Conservation (phyloP, 2,329 filamentous ascomycete genomes). For the Talaromyces sp. region DNA sequence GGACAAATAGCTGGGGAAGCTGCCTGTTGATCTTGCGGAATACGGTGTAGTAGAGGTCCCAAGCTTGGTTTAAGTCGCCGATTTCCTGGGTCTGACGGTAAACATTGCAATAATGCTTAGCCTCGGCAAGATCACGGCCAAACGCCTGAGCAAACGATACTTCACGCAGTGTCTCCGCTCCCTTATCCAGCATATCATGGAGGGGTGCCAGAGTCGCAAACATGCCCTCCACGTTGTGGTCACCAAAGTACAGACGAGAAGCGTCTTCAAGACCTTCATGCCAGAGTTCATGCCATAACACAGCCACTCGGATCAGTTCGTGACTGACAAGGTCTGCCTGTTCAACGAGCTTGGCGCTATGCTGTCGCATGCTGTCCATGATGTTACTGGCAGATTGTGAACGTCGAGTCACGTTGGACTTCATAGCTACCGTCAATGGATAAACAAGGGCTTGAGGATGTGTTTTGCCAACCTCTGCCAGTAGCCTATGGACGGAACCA, state of each 20-base stretch:
- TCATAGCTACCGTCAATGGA: slow-evolving; percentile 96
- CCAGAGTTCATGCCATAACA: slow-evolving; percentile 98
- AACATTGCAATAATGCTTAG: slow-evolving; percentile 91
- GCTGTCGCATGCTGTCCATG: slow-evolving; percentile 97
- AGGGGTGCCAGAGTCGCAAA: slow-evolving; percentile 86
- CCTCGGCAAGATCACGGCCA: slow-evolving; percentile 90
- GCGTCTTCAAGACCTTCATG: slow-evolving; percentile 97
- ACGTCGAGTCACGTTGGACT: slow-evolving; percentile 82
- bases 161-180: slow-evolving; percentile 89
- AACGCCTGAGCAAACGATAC: slow-evolving; percentile 98
- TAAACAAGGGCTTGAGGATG: slow-evolving; percentile 97
- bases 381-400: slow-evolving; percentile 88
- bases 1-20: slow-evolving; percentile 84
- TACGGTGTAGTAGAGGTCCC: slow-evolving; percentile 98
- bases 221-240: slow-evolving; percentile 98
- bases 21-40: slow-evolving; percentile 95
- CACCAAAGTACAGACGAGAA: slow-evolving; percentile 93
- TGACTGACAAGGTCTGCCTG: slow-evolving; percentile 95
- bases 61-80: slow-evolving; percentile 94
- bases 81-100: slow-evolving; percentile 88
- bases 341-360: slow-evolving; percentile 88
- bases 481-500: slow-evolving; percentile 84
- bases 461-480: slow-evolving; percentile 88
- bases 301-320: slow-evolving; percentile 94
- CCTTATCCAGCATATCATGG: slow-evolving; percentile 86